Percentiles rank a stretch among this genome's conserved stretches.
phyloP scores from a whole-genome alignment of 148 eudicot genomes.

The Persicaria tinctoria region DNA sequence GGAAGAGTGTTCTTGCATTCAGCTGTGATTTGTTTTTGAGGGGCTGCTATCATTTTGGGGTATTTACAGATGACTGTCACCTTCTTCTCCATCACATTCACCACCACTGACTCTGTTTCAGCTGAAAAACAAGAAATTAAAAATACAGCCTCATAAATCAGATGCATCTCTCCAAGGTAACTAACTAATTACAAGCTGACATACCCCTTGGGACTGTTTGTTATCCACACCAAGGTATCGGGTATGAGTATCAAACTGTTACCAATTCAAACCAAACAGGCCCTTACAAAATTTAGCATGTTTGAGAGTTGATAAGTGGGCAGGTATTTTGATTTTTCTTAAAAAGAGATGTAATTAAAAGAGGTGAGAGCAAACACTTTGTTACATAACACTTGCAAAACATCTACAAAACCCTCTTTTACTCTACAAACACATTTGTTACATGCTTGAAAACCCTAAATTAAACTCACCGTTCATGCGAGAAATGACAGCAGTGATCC shows the following conservation, averaged over 20 bases:
- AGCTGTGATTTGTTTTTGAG: constrained; percentile 14
- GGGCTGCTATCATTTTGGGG: background rate
- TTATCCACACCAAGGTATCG: no score
- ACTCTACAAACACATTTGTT: background rate
- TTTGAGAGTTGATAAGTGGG: no score
- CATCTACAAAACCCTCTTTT: background rate
- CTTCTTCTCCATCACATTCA: constrained; percentile 52
- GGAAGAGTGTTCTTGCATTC: constrained; percentile 6
- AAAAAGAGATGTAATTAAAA: no score
- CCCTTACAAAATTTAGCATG: background rate
- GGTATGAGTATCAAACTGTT: background rate
- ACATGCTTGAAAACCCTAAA: background rate
- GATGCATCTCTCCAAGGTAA: background rate
- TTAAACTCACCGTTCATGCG: constrained; percentile 37
- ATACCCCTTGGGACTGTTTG: no score
- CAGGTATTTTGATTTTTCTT: background rate
- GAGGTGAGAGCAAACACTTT: no score
- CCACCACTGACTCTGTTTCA: constrained; percentile 44
- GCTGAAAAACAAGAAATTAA: constrained; percentile 19
- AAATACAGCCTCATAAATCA: background rate
- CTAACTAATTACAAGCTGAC: no score
- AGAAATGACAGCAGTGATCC: constrained; percentile 45
- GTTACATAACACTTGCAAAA: background rate
- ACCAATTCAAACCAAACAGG: background rate
- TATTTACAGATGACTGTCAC: constrained; percentile 44